Conservation (phyloP, 371 early-diverging fungal genomes). For the Rhizomucor pusillus region DNA sequence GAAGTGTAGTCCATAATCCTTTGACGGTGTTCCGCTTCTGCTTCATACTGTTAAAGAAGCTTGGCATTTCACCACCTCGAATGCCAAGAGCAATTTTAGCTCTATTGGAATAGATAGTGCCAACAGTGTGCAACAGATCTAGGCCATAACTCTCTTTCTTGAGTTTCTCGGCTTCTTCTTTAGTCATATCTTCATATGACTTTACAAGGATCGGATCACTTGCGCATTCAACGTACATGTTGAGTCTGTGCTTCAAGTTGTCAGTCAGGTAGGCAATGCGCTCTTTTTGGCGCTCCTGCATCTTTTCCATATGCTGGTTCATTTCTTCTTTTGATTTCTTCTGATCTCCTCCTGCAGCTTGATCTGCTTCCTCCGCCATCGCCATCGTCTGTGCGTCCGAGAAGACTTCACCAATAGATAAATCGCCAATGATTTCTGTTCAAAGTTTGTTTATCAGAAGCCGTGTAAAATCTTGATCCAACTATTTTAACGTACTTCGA, state of each 20-base stretch:
- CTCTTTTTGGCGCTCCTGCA: constrained; percentile 53
- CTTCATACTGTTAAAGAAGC: constrained; percentile 61
- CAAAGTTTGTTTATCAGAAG: no score
- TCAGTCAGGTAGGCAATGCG: constrained; percentile 78
- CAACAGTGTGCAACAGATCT: constrained; percentile 90
- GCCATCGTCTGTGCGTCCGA: constrained; percentile 30
- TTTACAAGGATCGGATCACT: constrained; percentile 41
- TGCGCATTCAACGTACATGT: constrained; percentile 70
- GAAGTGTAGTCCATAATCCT: constrained; percentile 87
- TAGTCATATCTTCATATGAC: constrained; percentile 69
- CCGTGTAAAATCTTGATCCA: no score
- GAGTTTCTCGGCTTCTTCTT: constrained; percentile 82
- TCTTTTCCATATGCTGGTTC: constrained; percentile 57
- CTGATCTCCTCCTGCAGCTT: constrained; percentile 1
- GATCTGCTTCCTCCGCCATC: constrained; percentile 11
- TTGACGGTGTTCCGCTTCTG: constrained; percentile 84
- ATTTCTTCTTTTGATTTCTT: constrained; percentile 21
- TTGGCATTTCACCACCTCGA: constrained; percentile 56
- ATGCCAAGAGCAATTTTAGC: constrained; percentile 79
- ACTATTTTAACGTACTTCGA: constrained; percentile 37
- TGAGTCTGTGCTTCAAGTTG: constrained; percentile 73
- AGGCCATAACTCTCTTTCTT: constrained; percentile 89
- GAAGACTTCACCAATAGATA: constrained; percentile 45
- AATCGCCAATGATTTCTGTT: constrained; percentile 46
- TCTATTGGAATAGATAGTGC: constrained; percentile 84